Evolutionary conservation across 495 filamentous ascomycete genomes (phyloP).

Genomic region (Viridothelium virens): DNA sequence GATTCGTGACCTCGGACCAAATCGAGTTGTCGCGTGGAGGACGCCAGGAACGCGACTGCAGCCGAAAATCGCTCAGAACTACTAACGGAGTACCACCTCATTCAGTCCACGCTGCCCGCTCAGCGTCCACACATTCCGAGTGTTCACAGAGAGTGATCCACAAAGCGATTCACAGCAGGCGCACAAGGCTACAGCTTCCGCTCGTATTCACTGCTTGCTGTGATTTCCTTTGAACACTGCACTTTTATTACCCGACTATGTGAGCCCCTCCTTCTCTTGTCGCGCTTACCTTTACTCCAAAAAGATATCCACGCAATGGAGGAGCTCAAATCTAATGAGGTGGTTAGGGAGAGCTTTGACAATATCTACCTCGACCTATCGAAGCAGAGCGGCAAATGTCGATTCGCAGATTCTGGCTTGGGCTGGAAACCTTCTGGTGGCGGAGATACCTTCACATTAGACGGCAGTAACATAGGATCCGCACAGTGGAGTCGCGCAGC

Average conservation of each 20-base stretch:
- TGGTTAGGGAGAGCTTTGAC: slow-evolving; percentile 78
- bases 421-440: slow-evolving; percentile 87
- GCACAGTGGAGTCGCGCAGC: slow-evolving; percentile 96
- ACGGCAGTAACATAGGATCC: slow-evolving; percentile 66
- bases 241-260: not conserved
- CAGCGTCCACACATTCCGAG: too few species aligned
- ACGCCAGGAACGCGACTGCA: slow-evolving; percentile 6
- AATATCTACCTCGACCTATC: slow-evolving; percentile 93
- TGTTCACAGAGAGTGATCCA: not conserved
- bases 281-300: not conserved
- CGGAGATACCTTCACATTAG: slow-evolving; percentile 86
- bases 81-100: too few species aligned
- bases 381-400: slow-evolving; percentile 79
- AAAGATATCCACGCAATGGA: not conserved
- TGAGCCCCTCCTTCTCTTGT: slow-evolving; percentile 1
- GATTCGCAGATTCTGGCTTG: slow-evolving; percentile 83
- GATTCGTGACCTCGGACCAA: not conserved
- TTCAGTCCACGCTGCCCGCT: too few species aligned
- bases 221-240: not conserved
- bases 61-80: not conserved
- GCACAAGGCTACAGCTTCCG: not conserved
- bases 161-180: not conserved
- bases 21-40: not conserved
- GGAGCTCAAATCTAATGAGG: slow-evolving; percentile 2
- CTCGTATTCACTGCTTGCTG: not conserved